These are phyloP conservation scores for Suillus occidentalis DNA, from an alignment of 768 basidiomycete species.

Conservation along the genomic window DNA sequence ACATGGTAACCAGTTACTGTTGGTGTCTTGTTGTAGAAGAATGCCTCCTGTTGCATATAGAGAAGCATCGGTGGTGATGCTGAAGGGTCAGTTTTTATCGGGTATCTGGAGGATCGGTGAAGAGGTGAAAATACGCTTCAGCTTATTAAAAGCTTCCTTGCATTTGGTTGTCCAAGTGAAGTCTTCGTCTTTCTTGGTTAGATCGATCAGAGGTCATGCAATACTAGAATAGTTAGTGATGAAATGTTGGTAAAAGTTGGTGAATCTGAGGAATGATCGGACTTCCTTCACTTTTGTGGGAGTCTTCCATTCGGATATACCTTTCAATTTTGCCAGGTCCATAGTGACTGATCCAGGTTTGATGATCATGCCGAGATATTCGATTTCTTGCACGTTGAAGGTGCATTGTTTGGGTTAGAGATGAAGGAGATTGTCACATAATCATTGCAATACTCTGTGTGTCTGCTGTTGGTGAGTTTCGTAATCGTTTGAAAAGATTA, in stretches of 20 bases:
- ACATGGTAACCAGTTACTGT: neutral
- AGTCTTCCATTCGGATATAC: neutral
- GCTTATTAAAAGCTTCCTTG: slow-evolving; percentile 26
- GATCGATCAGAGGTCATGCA: slow-evolving; percentile 21
- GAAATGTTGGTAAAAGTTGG: slow-evolving; percentile 32
- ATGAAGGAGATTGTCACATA: slow-evolving; percentile 34
- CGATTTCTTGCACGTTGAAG: neutral
- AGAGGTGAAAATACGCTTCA: slow-evolving; percentile 27
- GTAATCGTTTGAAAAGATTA: slow-evolving; percentile 16
- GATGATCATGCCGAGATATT: neutral
- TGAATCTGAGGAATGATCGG: slow-evolving; percentile 26
- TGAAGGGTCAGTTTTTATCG: slow-evolving; percentile 10
- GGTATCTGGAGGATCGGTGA: neutral
- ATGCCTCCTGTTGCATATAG: neutral
- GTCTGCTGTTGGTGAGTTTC: slow-evolving; percentile 16
- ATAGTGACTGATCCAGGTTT: neutral
- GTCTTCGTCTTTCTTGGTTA: slow-evolving; percentile 24
- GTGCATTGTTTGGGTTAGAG: slow-evolving; percentile 15
- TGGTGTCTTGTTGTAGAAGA: neutral
- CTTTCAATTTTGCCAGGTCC: neutral
- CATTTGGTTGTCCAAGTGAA: slow-evolving; percentile 27
- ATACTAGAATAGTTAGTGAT: slow-evolving; percentile 28
- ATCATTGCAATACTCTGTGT: slow-evolving; percentile 23
- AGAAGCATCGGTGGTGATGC: slow-evolving; percentile 4
- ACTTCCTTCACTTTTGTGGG: neutral